phyloP scores from a whole-genome alignment of 2,329 filamentous ascomycete species.

The Fusarium sp. region DNA sequence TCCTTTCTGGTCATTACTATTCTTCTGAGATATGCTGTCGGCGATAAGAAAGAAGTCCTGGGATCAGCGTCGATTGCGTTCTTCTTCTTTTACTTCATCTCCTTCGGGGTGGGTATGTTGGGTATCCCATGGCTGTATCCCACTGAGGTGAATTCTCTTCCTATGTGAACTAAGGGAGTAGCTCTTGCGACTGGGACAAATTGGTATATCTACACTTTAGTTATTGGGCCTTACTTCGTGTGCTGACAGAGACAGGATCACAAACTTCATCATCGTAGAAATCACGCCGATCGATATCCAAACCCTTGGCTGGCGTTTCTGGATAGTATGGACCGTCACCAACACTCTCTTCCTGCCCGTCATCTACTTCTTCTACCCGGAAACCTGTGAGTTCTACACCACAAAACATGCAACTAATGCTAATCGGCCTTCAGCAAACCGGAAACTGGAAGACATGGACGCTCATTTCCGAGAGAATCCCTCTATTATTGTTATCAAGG shows the following conservation, averaged over 20 bases:
- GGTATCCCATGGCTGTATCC: slow-evolving; percentile 51
- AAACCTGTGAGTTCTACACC: slow-evolving; percentile 51
- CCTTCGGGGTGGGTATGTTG: slow-evolving; percentile 35
- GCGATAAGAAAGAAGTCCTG: background rate
- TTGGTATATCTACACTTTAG: background rate
- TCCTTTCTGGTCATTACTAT: slow-evolving; percentile 37
- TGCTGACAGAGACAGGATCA: slow-evolving; percentile 30
- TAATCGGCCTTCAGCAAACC: slow-evolving; percentile 40
- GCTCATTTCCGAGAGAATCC: slow-evolving; percentile 55
- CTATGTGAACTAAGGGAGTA: slow-evolving; percentile 51
- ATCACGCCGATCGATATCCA: slow-evolving; percentile 56
- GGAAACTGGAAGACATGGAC: slow-evolving; percentile 51
- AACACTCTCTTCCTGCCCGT: slow-evolving; percentile 62
- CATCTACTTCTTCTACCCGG: slow-evolving; percentile 64
- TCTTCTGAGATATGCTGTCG: slow-evolving; percentile 22
- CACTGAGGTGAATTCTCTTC: slow-evolving; percentile 53
- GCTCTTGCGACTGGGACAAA: slow-evolving; percentile 38
- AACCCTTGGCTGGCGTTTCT: slow-evolving; percentile 65
- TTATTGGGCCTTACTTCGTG: accelerated
- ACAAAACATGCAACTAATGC: background rate
- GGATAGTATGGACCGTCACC: slow-evolving; percentile 65
- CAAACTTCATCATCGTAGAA: slow-evolving; percentile 51
- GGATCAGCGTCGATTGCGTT: slow-evolving; percentile 26
- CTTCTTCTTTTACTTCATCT: slow-evolving; percentile 40
- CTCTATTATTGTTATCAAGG: slow-evolving; percentile 60